phyloP scores from a whole-genome alignment of 2,329 filamentous ascomycete genomes.

The Penicillium sp. region DNA sequence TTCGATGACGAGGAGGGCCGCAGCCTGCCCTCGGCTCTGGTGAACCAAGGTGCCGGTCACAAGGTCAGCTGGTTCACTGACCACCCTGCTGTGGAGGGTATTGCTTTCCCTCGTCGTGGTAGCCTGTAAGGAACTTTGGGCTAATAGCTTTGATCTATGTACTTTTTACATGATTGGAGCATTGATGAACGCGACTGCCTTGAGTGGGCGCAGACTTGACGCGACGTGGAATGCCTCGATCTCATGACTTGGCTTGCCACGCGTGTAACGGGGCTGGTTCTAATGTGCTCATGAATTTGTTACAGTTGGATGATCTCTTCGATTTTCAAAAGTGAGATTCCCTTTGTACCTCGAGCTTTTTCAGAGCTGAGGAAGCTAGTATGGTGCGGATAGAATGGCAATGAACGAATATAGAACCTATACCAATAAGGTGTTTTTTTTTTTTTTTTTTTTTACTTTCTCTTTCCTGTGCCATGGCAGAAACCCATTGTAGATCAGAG shows the following conservation, averaged over 20 bases:
- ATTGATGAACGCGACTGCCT: not conserved
- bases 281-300: not conserved
- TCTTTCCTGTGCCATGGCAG: not conserved
- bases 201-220: not conserved
- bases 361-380: not conserved
- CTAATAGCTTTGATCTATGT: not conserved
- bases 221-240: not conserved
- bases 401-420: constrained; percentile 10
- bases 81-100: constrained; percentile 80
- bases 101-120: constrained; percentile 78
- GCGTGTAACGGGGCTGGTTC: not conserved
- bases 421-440: not conserved
- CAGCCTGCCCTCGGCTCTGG: constrained; percentile 80
- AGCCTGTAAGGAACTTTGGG: constrained; percentile 57
- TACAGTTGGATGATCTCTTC: not conserved
- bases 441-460: too few species aligned
- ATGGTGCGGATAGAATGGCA: constrained; percentile 6
- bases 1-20: constrained; percentile 77
- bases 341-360: not conserved
- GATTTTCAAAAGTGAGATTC: constrained; percentile 6
- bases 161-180: not conserved
- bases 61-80: constrained; percentile 97
- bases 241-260: not conserved
- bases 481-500: not conserved
- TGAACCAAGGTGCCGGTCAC: constrained; percentile 84